phyloP scores from a whole-genome alignment of 2,329 filamentous ascomycete species.

The Juglanconis juglandina region DNA sequence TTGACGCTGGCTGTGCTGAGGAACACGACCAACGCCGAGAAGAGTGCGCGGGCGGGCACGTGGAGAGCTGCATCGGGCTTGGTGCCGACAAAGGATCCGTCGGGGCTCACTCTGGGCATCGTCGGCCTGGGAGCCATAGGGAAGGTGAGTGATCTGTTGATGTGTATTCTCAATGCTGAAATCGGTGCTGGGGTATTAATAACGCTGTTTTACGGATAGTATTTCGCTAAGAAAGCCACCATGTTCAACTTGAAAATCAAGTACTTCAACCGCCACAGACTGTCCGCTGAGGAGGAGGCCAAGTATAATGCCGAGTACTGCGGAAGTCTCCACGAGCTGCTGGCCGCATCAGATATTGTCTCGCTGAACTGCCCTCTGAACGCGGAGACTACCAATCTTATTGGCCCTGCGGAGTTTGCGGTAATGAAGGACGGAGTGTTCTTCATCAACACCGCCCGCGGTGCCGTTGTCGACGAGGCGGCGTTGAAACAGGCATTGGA shows the following conservation, averaged over 20 bases:
- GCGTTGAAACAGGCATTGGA: conserved; percentile 45
- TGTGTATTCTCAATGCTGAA: too few species aligned
- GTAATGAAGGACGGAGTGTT: conserved; percentile 45
- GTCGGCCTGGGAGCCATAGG: conserved; percentile 48
- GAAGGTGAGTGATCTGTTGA: conserved; percentile 19
- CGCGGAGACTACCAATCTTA: conserved; percentile 35
- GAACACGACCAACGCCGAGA: conserved; percentile 40
- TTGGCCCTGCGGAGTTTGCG: conserved; percentile 36
- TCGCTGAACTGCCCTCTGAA: conserved; percentile 40
- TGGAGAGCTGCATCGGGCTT: conserved; percentile 33
- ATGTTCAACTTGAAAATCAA: conserved; percentile 41
- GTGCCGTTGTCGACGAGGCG: conserved; percentile 45
- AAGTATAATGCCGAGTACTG: conserved; percentile 35
- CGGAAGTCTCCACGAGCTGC: conserved; percentile 35
- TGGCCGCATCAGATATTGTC: conserved; percentile 39
- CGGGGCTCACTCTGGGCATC: conserved; percentile 43
- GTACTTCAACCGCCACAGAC: conserved; percentile 39
- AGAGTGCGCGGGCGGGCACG: conserved; percentile 30
- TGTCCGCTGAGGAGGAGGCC: conserved; percentile 33
- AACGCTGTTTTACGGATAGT: neutral
- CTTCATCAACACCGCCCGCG: conserved; percentile 50
- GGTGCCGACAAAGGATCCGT: conserved; percentile 38
- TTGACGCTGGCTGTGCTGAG: conserved; percentile 38
- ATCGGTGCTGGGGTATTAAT: too few species aligned
- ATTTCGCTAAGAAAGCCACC: conserved; percentile 36